A percentile compares a stretch with the other conserved stretches of the same genome.
Evolutionary conservation across 495 filamentous ascomycete genomes (phyloP).

Genomic region (Xylaria cubensis): DNA sequence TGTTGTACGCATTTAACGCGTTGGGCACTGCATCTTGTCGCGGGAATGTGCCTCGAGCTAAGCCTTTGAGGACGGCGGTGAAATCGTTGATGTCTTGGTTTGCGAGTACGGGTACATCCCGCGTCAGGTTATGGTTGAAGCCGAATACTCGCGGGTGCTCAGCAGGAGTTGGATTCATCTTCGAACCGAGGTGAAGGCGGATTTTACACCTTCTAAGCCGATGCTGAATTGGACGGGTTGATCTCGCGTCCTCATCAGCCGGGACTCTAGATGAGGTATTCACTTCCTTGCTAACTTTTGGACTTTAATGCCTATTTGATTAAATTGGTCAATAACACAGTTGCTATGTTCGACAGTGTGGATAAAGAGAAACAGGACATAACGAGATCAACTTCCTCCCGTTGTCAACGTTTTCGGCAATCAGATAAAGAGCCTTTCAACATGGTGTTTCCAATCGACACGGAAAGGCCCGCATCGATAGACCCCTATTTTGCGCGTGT

Average conservation of each 20-base stretch:
- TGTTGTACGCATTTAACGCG: not conserved
- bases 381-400: not conserved
- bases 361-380: not conserved
- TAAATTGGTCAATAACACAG: not conserved
- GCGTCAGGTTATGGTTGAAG: not conserved
- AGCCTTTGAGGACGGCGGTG: not conserved
- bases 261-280: not conserved
- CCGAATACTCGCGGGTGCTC: not conserved
- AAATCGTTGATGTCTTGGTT: not conserved
- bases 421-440: constrained; percentile 6
- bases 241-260: not conserved
- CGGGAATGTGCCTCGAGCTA: not conserved
- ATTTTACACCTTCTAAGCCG: not conserved
- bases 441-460: not conserved
- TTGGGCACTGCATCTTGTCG: not conserved
- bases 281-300: too few species aligned
- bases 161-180: not conserved
- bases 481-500: not conserved
- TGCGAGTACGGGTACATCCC: not conserved
- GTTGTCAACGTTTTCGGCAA: constrained; percentile 1
- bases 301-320: not conserved
- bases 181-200: not conserved
- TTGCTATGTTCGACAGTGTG: not conserved
- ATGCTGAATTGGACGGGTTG: not conserved
- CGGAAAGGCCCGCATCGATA: not conserved